These are phyloP conservation scores for Globisporangium mamillatum DNA, from an alignment of 352 stramenopile species.

Conservation along the genomic window DNA sequence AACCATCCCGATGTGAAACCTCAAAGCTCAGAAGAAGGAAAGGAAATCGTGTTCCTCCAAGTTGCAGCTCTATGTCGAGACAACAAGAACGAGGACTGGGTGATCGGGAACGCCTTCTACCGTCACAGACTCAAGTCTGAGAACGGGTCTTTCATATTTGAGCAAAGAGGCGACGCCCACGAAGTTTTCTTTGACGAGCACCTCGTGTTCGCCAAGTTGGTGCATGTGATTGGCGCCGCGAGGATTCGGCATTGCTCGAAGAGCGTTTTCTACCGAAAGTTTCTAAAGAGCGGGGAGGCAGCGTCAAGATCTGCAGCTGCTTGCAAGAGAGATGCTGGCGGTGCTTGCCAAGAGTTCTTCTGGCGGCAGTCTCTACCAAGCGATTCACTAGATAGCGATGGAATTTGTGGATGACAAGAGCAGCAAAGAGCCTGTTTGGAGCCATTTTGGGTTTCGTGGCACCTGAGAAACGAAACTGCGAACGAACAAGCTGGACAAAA, in stretches of 20 bases:
- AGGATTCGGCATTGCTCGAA: neutral
- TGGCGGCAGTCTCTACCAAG: neutral
- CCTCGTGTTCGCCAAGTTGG: slow-evolving; percentile 12
- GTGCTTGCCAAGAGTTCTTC: neutral
- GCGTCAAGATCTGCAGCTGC: neutral
- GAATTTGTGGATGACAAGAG: neutral
- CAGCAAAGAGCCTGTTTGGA: neutral
- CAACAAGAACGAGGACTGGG: slow-evolving; percentile 16
- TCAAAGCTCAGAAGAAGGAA: neutral
- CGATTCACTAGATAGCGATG: neutral
- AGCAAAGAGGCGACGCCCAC: neutral
- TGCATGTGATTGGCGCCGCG: slow-evolving; percentile 10
- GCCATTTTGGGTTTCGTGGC: neutral
- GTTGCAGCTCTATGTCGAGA: slow-evolving; percentile 16
- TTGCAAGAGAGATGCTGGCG: neutral
- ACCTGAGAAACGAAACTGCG: neutral
- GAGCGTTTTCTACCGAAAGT: slow-evolving; percentile 11
- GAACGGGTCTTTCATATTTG: neutral
- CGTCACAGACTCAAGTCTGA: neutral
- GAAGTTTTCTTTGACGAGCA: slow-evolving; percentile 13
- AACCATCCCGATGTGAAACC: neutral
- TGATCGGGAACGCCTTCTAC: slow-evolving; percentile 14
- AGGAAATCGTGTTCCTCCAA: slow-evolving; percentile 15
- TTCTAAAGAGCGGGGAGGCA: slow-evolving; percentile 1
- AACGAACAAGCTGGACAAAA: neutral